Evolutionary conservation across 176 grass and related monocot genomes (phyloP).

Genomic region (Zea mays): DNA sequence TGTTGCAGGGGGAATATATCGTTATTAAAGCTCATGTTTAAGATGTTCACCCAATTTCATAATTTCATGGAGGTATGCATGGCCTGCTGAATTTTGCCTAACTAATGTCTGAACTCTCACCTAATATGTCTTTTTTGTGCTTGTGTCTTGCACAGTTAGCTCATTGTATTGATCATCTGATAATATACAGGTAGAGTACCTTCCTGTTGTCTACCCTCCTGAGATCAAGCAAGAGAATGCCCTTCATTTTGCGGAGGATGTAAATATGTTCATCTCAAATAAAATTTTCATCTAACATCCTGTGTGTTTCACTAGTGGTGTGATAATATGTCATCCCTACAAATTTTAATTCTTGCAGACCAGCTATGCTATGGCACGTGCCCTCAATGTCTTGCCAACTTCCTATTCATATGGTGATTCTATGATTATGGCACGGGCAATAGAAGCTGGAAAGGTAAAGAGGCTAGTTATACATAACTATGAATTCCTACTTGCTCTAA

Average conservation of each 20-base stretch:
- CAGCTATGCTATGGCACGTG: conserved; percentile 62
- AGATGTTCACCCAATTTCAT: conserved; percentile 99
- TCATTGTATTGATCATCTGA: conserved; percentile 10
- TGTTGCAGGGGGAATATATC: conserved; percentile 91
- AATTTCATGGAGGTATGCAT: conserved; percentile 99
- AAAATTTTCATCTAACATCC: background rate
- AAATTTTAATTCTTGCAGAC: conserved; percentile 56
- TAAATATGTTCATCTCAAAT: conserved; percentile 37
- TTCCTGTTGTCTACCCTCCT: conserved; percentile 77
- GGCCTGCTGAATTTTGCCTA: conserved; percentile 3
- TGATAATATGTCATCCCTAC: background rate
- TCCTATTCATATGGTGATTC: conserved; percentile 84
- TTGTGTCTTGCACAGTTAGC: background rate
- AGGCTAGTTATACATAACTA: background rate
- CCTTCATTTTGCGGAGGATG: conserved; percentile 73
- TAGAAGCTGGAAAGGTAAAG: conserved; percentile 75
- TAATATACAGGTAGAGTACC: conserved; percentile 82
- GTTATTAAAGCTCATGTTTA: conserved; percentile 77
- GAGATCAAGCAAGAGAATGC: conserved; percentile 81
- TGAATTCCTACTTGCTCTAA: conserved; percentile 10
- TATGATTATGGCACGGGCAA: conserved; percentile 69
- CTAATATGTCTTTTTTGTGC: background rate
- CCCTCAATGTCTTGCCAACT: conserved; percentile 82
- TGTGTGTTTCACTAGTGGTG: conserved; percentile 7
- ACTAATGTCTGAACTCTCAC: background rate